Conservation (phyloP, 2,329 filamentous ascomycete genomes). For the Stylonectria norvegica region DNA sequence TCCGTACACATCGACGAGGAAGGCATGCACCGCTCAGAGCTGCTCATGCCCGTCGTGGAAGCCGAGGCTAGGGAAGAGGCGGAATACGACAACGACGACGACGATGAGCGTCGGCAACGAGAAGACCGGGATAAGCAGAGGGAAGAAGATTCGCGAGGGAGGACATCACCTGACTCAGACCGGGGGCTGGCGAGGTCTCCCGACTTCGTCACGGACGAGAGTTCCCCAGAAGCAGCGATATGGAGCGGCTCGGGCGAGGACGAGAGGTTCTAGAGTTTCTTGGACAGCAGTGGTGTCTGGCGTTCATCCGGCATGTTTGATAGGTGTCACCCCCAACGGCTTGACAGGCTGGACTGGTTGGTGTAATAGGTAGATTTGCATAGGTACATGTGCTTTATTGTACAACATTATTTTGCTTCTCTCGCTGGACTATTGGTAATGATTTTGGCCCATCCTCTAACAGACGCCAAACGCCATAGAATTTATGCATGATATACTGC, state of each 20-base stretch:
- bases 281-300: slow-evolving; percentile 6
- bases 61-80: slow-evolving; percentile 15
- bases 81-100: slow-evolving; percentile 7
- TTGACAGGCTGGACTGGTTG: slow-evolving; percentile 8
- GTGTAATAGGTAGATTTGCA: slow-evolving; percentile 22
- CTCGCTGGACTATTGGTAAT: background rate
- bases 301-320: slow-evolving; percentile 17
- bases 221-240: slow-evolving; percentile 23
- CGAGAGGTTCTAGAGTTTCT: slow-evolving; percentile 2
- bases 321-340: slow-evolving; percentile 8
- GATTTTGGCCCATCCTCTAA: slow-evolving; percentile 10
- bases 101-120: background rate
- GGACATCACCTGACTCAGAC: slow-evolving; percentile 13
- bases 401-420: slow-evolving; percentile 19
- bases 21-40: slow-evolving; percentile 16
- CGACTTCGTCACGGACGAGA: slow-evolving; percentile 27
- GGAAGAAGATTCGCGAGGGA: slow-evolving; percentile 16
- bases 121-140: slow-evolving; percentile 6
- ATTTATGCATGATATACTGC: slow-evolving; percentile 15
- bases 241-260: slow-evolving; percentile 19
- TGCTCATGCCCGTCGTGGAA: slow-evolving; percentile 22
- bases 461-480: slow-evolving; percentile 27
- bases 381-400: slow-evolving; percentile 20
- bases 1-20: slow-evolving; percentile 15
- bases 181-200: slow-evolving; percentile 21